phyloP scores from a whole-genome alignment of 208 protist species.

The Naegleria lovaniensis region DNA sequence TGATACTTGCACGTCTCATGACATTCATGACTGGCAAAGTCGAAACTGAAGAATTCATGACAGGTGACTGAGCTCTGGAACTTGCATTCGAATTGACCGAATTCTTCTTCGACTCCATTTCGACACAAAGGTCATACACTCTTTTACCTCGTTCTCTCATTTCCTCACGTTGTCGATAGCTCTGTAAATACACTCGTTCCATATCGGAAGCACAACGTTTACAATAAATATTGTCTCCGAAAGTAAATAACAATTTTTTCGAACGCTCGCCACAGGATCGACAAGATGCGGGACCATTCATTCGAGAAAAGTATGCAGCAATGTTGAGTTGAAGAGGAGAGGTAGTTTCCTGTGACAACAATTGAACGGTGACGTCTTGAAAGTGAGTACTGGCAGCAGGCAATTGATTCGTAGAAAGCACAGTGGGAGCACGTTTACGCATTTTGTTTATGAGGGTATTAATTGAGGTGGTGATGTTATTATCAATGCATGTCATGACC shows the following conservation, averaged over 20 bases:
- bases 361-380: not conserved
- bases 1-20: too few species aligned
- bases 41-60: too few species aligned
- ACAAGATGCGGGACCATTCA: not conserved
- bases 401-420: too few species aligned
- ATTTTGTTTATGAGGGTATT: not conserved
- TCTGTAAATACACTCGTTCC: not conserved
- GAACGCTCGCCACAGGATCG: not conserved
- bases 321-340: not conserved
- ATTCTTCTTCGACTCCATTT: too few species aligned
- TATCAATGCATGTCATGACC: too few species aligned
- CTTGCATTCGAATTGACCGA: too few species aligned
- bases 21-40: too few species aligned
- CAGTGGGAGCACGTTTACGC: not conserved
- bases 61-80: too few species aligned
- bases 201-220: not conserved
- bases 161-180: not conserved
- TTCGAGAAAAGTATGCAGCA: not conserved
- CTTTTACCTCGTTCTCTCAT: not conserved
- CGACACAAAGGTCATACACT: too few species aligned
- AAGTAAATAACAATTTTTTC: not conserved
- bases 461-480: too few species aligned
- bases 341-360: not conserved
- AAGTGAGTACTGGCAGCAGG: not conserved
- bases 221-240: not conserved